Evolutionary conservation across 495 filamentous ascomycete genomes (phyloP), one percentile per base, ranked within the genome.

Genomic region (Penicillium dipodomyicola): DNA sequence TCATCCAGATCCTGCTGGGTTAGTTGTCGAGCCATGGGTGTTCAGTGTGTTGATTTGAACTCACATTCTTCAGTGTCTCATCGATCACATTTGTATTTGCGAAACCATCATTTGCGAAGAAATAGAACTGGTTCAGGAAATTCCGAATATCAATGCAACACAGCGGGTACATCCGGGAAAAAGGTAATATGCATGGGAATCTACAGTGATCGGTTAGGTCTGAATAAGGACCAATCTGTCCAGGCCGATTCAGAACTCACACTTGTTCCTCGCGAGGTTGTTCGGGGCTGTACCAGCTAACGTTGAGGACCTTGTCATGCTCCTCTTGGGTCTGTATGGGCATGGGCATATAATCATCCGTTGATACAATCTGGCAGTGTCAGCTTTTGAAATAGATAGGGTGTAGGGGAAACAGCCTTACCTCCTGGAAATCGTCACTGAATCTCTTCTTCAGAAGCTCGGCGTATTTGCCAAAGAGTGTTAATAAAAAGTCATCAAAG

Each of bases 311-410:
- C 64, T 96, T 95, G 58, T 96, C 89, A 68, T 95, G 97, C 63
- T 97, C 91, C 54, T 95, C 92, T n/a, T 79, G 61, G 23, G 86
- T 89, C 57, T 88, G 86, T 63, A 97, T 95, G 6, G 89, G 86
- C 95, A 99, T 97, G 19, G 95, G 95, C 92, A 97, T 97, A 72
- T 97, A 99, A 68, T 99, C 94, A 68, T 99, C 94, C 12, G 91
- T 96, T 11, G 87, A 89, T 27, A 99, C 91, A 70, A 96, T 96
- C 85, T 94, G 56, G 44, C 19, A 20, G 35, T 8, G 40, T 70
- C 32, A 69, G 56, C 45, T 57, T 49, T 30, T 56, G 4, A 9
- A 17, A 44, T 6, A 35, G 4, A 23, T 14, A n/a, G 12, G 14
- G 4, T 5, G 15, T 5, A 23, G 14, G 4, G 15, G 7, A 23